Base-by-base conservation (phyloP, 2,329 filamentous ascomycete species). In the Mariannaea elegans region DNA sequence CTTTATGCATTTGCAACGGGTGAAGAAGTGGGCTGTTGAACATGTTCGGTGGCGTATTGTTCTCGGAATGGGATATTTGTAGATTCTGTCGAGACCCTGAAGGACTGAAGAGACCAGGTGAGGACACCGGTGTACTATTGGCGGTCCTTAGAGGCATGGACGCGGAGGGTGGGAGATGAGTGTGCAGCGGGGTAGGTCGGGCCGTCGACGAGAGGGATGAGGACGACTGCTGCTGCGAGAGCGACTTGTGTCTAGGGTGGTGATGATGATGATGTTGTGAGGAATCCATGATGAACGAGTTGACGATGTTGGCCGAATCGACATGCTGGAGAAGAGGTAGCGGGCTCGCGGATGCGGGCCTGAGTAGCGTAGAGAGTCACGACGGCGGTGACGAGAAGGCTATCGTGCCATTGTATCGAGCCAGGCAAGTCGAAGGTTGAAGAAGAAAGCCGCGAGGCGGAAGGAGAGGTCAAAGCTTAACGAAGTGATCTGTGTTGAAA, bases 1-100 rank as follows among this genome's bases (percentile, higher is more conserved):
- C 90, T 75, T 84, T 88, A 74, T 91, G 89, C 61, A 86, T 85
- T 74, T 93, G 90, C 56, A 91, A 77, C 31, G 90, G 89, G 70
- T 93, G 90, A 55, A 92, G 76, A 69, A 85, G 89, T 1, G 89
- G 88, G 68, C 85, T 89, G 57, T 81, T 80, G 38, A 79, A 70
- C 44, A 76, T 71, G 23, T 77, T 79, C 38, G 78, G 80, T 34
- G 85, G 84, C 5, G 84, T 84, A 23, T 82, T 81, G 60, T 79
- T 81, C 71, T 88, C 86, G 60, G 84, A 85, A 24, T 80, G 70
- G 24, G 82, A 79, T 27, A 80, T 77, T 23, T 76, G 72, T 50
- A 75, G 72, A 66, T 76, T 76, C 36, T 79, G 75, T 56, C 82
- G 80, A 12, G 76, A 71, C 57, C 75, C 77, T 10, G 77, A 73